Base-by-base conservation (phyloP, 345 rosid genomes). In the Populus pruinosa region DNA sequence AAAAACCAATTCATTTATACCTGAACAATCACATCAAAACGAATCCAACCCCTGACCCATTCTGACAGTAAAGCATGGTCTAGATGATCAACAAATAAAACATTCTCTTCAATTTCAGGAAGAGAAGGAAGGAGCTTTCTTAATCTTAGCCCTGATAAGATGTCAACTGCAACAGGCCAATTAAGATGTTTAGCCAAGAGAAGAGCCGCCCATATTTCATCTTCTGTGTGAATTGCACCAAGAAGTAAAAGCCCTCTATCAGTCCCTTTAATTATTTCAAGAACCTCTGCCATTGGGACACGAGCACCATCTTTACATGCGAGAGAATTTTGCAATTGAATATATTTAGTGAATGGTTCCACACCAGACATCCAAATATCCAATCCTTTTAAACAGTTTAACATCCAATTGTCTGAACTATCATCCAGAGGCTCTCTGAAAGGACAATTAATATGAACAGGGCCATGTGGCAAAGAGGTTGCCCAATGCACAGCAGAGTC, bases 361-460 rank as follows among this genome's bases (percentile, higher is more conserved):
- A 76, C 76, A 83, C 82, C 87, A 74, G 90, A 87, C 82, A 88
- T 88, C 99, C 99, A 94, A 72, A 55, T 81, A 75, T 90, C 95
- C 69, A 94, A 87, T 72, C 98, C 97, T 63, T 85, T 86, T 87
- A 94, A 79, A 89, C 99, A 94, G 86, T 87, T 86, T 20, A 69
- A 41, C 79, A 79, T 82, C 99, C 99, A 93, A 71, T 77, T 75
- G 25, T 81, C 75, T 61, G 85, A 89, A 78, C 88, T 86, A 79
- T 74, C 83, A 73, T 94, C 94, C 79, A 93, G 79, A 36, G 99
- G 97, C 81, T 95, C 99, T 86, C 99, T 87, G 71, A 91, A 95
- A 81, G 97, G 85, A 83, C 98, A 95, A 82, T 95, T 95, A 35
- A 95, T 85, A 85, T 95, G 99, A 86, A 95, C 98, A 25, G 99